These are phyloP conservation scores for Salicornia ramosissima DNA, from an alignment of 148 eudicot species.

Conservation along the genomic window DNA sequence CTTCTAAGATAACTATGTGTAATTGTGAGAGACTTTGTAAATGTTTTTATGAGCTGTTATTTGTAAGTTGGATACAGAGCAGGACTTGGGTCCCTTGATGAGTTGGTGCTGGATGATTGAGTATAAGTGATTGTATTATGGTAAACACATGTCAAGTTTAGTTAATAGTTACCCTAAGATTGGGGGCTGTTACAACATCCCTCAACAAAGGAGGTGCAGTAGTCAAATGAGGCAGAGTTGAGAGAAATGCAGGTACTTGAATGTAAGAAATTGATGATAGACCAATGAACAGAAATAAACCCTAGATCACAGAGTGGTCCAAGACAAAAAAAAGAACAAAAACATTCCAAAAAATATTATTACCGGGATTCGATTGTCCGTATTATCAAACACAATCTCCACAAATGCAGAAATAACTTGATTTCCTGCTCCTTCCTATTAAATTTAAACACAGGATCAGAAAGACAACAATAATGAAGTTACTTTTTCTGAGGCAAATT, in stretches of 20 bases:
- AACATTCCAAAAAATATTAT: conserved; percentile 2
- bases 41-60: no score
- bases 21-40: no score
- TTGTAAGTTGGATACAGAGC: no score
- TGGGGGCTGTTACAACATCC: neutral
- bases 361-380: conserved; percentile 96
- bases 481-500: no score
- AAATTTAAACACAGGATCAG: conserved; percentile 11
- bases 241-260: neutral
- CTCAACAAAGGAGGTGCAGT: neutral
- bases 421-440: conserved; percentile 95
- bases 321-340: neutral
- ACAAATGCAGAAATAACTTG: conserved; percentile 94
- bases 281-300: neutral
- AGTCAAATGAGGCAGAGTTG: neutral
- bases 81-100: no score
- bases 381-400: conserved; percentile 95
- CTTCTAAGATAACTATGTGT: no score
- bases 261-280: neutral
- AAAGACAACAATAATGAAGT: conserved; percentile 11
- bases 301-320: neutral
- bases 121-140: no score
- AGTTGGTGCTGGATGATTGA: no score
- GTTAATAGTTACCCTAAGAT: no score
- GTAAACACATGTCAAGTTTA: no score